A percentile compares a stretch with the other conserved stretches of the same genome.
phyloP scores from a whole-genome alignment of 225 moss, liverwort and hornwort species.

The Rhytidiadelphus loreus region DNA sequence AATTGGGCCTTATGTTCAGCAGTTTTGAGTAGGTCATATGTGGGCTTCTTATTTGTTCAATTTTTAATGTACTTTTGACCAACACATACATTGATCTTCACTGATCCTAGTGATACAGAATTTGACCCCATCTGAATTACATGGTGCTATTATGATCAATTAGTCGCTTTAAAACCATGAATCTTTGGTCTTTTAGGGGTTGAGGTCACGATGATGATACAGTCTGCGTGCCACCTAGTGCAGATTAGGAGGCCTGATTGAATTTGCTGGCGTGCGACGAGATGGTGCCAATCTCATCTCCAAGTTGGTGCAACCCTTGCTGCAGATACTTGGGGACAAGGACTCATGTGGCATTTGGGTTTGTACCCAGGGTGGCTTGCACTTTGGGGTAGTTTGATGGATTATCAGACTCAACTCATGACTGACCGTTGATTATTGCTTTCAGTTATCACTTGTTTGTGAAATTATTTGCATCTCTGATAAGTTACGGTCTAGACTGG shows the following conservation, averaged over 20 bases:
- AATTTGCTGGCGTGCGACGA: conserved; percentile 83
- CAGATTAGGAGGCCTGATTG: conserved; percentile 86
- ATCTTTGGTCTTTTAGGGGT: neutral
- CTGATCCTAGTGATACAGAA: neutral
- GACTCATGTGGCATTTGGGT: conserved; percentile 99
- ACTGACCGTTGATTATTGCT: neutral
- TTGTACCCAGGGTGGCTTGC: conserved; percentile 60
- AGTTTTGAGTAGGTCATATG: neutral
- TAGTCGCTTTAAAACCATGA: neutral
- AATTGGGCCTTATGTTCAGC: neutral
- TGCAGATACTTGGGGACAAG: conserved; percentile 91
- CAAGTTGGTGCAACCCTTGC: conserved; percentile 89
- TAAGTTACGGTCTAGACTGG: neutral
- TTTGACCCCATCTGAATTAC: neutral
- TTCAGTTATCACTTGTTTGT: neutral
- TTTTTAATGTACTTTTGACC: neutral
- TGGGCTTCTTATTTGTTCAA: neutral
- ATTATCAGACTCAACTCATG: conserved; percentile 25
- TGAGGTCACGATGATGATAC: neutral
- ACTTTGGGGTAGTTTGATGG: conserved; percentile 45
- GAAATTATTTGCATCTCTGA: neutral
- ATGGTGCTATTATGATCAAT: neutral
- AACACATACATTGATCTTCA: neutral
- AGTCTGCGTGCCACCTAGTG: neutral
- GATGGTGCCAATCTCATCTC: conserved; percentile 87